Conservation (phyloP, 345 rosid genomes). For the Hibiscus mutabilis region DNA sequence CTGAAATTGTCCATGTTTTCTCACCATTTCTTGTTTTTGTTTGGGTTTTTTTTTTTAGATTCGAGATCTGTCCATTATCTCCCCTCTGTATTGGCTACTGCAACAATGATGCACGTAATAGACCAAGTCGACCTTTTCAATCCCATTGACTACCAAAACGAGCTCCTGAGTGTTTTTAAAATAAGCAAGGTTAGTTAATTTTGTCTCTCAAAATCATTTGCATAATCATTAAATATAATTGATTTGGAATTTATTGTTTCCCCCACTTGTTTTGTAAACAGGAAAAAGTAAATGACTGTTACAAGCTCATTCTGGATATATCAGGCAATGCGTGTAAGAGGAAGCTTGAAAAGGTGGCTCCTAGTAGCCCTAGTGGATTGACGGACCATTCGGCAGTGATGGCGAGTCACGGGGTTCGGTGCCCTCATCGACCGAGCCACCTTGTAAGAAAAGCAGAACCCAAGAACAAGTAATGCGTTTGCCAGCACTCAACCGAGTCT, state of each 20-base stretch:
- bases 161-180: conserved; percentile 50
- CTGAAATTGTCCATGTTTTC: no score
- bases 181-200: conserved; percentile 41
- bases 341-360: conserved; percentile 30
- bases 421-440: conserved; percentile 27
- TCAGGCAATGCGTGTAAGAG: conserved; percentile 39
- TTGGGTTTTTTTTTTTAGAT: conserved; percentile 44
- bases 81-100: conserved; percentile 80
- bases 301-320: conserved; percentile 38
- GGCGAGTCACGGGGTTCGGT: conserved; percentile 43
- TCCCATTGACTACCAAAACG: conserved; percentile 40
- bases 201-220: not conserved
- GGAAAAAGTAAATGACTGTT: conserved; percentile 56
- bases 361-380: conserved; percentile 65
- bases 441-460: conserved; percentile 48
- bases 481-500: conserved; percentile 29
- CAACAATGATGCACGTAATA: conserved; percentile 71
- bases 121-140: conserved; percentile 49
- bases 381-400: conserved; percentile 41
- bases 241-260: not conserved
- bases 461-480: conserved; percentile 24
- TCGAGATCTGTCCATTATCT: conserved; percentile 53
- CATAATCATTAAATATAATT: not conserved
- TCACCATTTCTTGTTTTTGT: not conserved
- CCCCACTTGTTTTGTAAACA: conserved; percentile 22